Evolutionary conservation across 2,329 filamentous ascomycete genomes (phyloP).

Genomic region (Torrubiella hemipterigena): DNA sequence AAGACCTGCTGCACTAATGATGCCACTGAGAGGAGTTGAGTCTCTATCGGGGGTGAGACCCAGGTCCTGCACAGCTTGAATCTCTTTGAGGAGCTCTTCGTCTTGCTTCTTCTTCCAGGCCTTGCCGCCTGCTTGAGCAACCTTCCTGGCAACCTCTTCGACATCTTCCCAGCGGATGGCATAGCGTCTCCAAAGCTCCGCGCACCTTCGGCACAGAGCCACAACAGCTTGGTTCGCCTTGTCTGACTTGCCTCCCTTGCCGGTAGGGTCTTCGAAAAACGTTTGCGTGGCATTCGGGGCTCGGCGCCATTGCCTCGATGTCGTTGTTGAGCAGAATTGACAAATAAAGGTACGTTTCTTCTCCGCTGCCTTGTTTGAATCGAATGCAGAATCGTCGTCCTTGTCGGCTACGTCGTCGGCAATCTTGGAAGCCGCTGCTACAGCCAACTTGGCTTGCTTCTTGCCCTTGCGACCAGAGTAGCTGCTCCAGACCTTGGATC

Average conservation of each 20-base stretch:
- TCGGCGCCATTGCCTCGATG: constrained; percentile 81
- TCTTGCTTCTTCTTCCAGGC: constrained; percentile 84
- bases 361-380: constrained; percentile 68
- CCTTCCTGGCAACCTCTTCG: constrained; percentile 83
- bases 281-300: constrained; percentile 69
- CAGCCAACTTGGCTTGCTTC: constrained; percentile 67
- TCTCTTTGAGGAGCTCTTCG: constrained; percentile 74
- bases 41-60: constrained; percentile 28
- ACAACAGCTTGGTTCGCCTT: constrained; percentile 64
- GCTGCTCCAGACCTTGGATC: constrained; percentile 80
- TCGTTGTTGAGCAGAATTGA: constrained; percentile 77
- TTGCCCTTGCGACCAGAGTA: constrained; percentile 82
- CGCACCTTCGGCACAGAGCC: constrained; percentile 81
- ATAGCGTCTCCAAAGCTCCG: constrained; percentile 89
- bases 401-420: constrained; percentile 89
- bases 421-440: constrained; percentile 61
- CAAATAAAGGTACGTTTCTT: constrained; percentile 81
- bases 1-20: constrained; percentile 14
- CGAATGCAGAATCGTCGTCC: constrained; percentile 90
- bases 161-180: constrained; percentile 91
- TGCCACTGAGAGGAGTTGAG: constrained; percentile 22
- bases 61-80: constrained; percentile 52
- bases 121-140: constrained; percentile 65
- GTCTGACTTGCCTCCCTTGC: constrained; percentile 54
- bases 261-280: constrained; percentile 50